phyloP scores from a whole-genome alignment of 2,329 filamentous ascomycete genomes.

The Penicillium brevicompactum region DNA sequence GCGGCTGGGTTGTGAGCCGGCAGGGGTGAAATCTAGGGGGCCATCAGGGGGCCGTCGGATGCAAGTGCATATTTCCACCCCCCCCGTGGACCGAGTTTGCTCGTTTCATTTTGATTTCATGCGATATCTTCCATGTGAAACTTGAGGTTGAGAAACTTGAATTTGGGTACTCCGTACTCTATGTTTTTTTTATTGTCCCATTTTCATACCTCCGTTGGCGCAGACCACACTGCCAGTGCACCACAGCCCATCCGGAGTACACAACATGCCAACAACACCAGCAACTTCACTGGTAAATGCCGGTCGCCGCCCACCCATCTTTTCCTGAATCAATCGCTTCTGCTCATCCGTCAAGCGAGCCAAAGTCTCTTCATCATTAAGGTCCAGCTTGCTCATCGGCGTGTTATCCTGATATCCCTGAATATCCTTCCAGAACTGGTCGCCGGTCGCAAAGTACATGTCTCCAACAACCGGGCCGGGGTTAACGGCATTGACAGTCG shows the following conservation, averaged over 20 bases:
- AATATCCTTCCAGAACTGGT: slow-evolving; percentile 61
- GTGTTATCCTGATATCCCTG: slow-evolving; percentile 64
- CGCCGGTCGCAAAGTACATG: slow-evolving; percentile 62
- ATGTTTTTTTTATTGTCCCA: slow-evolving; percentile 32
- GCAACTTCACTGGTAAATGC: slow-evolving; percentile 73
- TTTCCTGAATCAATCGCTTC: slow-evolving; percentile 62
- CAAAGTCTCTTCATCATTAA: slow-evolving; percentile 56
- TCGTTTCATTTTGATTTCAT: neutral
- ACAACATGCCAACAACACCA: slow-evolving; percentile 75
- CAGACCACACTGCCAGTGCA: slow-evolving; percentile 78
- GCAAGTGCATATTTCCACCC: neutral
- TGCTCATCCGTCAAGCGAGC: slow-evolving; percentile 63
- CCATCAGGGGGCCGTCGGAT: neutral
- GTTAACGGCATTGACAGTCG: slow-evolving; percentile 68
- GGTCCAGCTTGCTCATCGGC: slow-evolving; percentile 64
- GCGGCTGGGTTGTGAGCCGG: neutral
- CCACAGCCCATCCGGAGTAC: slow-evolving; percentile 71
- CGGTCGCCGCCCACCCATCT: slow-evolving; percentile 58
- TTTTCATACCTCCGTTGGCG: slow-evolving; percentile 76
- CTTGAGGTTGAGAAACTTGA: neutral
- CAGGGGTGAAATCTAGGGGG: neutral
- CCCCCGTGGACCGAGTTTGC: neutral
- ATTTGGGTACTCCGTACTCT: neutral
- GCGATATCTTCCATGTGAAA: neutral
- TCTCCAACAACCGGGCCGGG: slow-evolving; percentile 68